Evolutionary conservation across 352 stramenopile genomes (phyloP).

Genomic region (Globisporangium paddicum): DNA sequence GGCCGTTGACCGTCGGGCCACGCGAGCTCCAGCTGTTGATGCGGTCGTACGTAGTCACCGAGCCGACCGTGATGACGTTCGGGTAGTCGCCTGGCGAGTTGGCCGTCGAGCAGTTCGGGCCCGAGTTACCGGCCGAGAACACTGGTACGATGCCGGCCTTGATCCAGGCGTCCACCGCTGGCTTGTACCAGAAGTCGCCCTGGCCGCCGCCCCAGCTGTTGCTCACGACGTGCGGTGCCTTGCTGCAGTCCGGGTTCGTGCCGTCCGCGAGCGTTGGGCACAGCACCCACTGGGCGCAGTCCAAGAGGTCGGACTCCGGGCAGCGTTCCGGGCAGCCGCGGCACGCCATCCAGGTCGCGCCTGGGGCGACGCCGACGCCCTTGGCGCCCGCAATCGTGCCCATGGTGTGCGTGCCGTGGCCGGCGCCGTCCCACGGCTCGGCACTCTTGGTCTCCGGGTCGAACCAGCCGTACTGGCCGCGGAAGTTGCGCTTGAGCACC

Average conservation of each 20-base stretch:
- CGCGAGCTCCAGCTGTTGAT: no score
- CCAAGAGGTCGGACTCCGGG: background rate
- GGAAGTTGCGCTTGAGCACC: slow-evolving; percentile 17
- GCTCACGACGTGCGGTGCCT: slow-evolving; percentile 11
- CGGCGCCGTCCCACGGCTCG: slow-evolving; percentile 15
- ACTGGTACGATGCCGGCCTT: slow-evolving; percentile 23
- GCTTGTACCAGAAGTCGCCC: slow-evolving; percentile 8
- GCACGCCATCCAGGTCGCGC: slow-evolving; percentile 13
- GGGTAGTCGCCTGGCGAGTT: slow-evolving; percentile 22
- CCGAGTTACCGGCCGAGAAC: slow-evolving; percentile 15
- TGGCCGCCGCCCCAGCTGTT: slow-evolving; percentile 16
- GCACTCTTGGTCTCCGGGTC: slow-evolving; percentile 17
- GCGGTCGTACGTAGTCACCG: no score
- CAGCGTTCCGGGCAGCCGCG: slow-evolving; percentile 15
- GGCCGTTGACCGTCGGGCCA: slow-evolving; percentile 15
- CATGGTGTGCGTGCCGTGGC: slow-evolving; percentile 19
- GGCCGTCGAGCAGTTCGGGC: slow-evolving; percentile 20
- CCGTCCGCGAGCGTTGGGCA: background rate
- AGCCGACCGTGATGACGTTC: slow-evolving; percentile 19
- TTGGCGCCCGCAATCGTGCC: slow-evolving; percentile 12
- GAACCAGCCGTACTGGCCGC: slow-evolving; percentile 13
- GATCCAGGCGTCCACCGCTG: slow-evolving; percentile 13
- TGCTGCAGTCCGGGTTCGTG: slow-evolving; percentile 7
- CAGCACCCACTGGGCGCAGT: slow-evolving; percentile 5
- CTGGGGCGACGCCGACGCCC: slow-evolving; percentile 18